Evolutionary conservation across 2,329 filamentous ascomycete species (phyloP), one percentile per base, ranked within the genome.

Genomic region (Herpotrichia juniperi): DNA sequence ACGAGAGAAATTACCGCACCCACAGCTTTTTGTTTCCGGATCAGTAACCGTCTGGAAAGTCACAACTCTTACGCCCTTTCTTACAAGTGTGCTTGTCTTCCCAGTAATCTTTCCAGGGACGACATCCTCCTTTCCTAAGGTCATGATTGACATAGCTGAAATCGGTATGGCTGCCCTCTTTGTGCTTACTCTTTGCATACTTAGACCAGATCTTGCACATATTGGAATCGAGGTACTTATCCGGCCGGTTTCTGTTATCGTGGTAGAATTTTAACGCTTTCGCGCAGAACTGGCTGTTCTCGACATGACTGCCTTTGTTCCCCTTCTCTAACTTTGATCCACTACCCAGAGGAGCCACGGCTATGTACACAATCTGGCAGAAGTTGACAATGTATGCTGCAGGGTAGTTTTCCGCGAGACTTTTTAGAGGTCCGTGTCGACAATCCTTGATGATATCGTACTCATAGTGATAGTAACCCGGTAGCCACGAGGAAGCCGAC

Each of bases 311-410:
- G 11, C 26, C 26, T 25, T 35, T 35, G 30, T 46, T 21, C 11
- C 21, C 11, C 11, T 24, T 22, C 44, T 46, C 26, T 19, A 34
- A 19, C 8, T 22, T 8, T 7, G 44, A 21, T 9, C 16, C n/a
- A 10, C 26, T 21, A 17, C 30, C 28, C n/a, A 8, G 17, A 10
- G 28, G 28, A 8, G 31, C 31, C 12, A 46, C 19, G 19, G n/a
- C 28, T 14, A 14, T 31, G 42, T 31, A 46, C 8, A 46, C 12
- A 21, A 21, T 14, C 10, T 35, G 12, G 34, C 45, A 48, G 17
- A 40, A 26, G 45, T 40, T 48, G 22, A 48, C 25, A 4, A 48
- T 11, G 25, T 48, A 48, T 10, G 45, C 45, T 7, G 32, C 45
- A 9, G 45, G 45, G 34, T 40, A 11, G 5, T 16, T 16, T 6